Evolutionary conservation across 192 early-diverging fungal genomes (phyloP).

Genomic region (Coemansia sp.): DNA sequence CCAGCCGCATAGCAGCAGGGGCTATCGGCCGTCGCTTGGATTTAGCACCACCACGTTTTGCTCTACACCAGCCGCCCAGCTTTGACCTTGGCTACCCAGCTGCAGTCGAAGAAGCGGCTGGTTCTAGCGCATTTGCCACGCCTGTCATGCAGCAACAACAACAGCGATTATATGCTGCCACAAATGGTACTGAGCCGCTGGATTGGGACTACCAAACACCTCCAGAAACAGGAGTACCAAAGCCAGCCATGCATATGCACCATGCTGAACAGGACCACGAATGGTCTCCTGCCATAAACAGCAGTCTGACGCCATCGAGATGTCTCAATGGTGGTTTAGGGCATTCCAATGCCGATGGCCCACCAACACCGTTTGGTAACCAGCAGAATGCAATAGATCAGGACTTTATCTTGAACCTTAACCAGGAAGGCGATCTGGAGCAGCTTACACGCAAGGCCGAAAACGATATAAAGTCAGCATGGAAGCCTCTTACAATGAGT

Average conservation of each 20-base stretch:
- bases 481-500: conserved; percentile 33
- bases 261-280: neutral
- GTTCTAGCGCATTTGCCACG: conserved; percentile 10
- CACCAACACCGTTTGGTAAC: conserved; percentile 8
- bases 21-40: conserved; percentile 19
- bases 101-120: neutral
- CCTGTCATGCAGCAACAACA: conserved; percentile 1
- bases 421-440: conserved; percentile 43
- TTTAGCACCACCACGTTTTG: conserved; percentile 8
- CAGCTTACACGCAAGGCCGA: conserved; percentile 33
- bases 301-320: neutral
- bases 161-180: neutral
- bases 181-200: neutral
- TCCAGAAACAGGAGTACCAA: too few relatives aligned
- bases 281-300: neutral
- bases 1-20: conserved; percentile 13
- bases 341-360: neutral
- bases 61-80: conserved; percentile 2
- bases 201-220: too few relatives aligned
- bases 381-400: conserved; percentile 14
- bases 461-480: conserved; percentile 10
- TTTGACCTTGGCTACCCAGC: neutral
- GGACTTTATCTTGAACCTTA: conserved; percentile 44
- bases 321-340: too few relatives aligned
- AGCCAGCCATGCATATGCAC: neutral